Conservation (phyloP, 768 basidiomycete species). For the Mycena galericulata region DNA sequence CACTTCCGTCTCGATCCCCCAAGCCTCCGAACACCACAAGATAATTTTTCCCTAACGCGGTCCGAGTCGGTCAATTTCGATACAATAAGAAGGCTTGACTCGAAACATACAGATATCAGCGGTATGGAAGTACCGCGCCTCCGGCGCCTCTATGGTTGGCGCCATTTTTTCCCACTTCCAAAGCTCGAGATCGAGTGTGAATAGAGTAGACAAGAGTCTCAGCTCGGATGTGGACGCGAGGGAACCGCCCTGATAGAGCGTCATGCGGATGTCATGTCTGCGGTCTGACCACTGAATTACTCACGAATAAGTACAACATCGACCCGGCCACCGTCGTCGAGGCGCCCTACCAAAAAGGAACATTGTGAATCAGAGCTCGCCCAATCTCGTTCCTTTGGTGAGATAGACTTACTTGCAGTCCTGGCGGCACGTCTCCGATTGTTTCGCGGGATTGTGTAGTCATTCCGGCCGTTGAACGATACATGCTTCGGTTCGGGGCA, state of each 20-base stretch:
- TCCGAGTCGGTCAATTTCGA: background rate
- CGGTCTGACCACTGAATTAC: slow-evolving; percentile 1
- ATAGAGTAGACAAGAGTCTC: slow-evolving; percentile 21
- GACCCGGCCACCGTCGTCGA: slow-evolving; percentile 29
- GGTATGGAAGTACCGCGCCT: slow-evolving; percentile 34
- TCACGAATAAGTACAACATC: slow-evolving; percentile 35
- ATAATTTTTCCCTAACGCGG: slow-evolving; percentile 37
- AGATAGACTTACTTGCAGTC: slow-evolving; percentile 8
- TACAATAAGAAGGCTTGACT: background rate
- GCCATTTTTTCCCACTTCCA: slow-evolving; percentile 33
- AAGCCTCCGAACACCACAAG: slow-evolving; percentile 35
- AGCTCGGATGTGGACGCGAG: slow-evolving; percentile 8
- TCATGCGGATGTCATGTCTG: background rate
- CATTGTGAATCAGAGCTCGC: background rate
- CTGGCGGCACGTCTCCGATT: slow-evolving; percentile 26
- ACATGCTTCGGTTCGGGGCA: slow-evolving; percentile 2
- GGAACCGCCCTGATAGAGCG: slow-evolving; percentile 23
- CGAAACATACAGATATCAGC: slow-evolving; percentile 32
- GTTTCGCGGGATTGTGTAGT: slow-evolving; percentile 17
- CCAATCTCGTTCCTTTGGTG: background rate
- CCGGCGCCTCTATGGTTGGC: slow-evolving; percentile 1
- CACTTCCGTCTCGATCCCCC: background rate
- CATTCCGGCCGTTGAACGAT: slow-evolving; percentile 26
- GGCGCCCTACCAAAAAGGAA: slow-evolving; percentile 29
- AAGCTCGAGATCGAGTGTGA: slow-evolving; percentile 32